Conservation (phyloP, 2,329 filamentous ascomycete genomes). For the Seiridium cupressi region DNA sequence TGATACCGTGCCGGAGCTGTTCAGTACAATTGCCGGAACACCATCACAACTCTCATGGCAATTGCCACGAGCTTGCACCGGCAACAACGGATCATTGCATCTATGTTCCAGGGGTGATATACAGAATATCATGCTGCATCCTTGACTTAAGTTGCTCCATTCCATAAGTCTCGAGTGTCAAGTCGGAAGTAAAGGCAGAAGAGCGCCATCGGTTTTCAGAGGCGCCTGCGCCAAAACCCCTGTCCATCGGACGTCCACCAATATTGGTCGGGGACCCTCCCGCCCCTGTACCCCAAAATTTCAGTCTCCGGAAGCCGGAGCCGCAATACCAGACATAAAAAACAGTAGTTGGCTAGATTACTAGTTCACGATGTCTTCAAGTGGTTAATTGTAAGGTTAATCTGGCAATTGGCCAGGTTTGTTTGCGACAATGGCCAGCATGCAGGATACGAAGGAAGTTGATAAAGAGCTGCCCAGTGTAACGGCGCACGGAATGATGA, state of each 20-base stretch:
- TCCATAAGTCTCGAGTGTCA: no score
- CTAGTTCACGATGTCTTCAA: background rate
- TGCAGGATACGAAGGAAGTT: background rate
- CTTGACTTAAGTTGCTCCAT: no score
- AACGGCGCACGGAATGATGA: background rate
- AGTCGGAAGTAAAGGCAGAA: no score
- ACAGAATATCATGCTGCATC: no score
- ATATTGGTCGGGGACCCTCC: no score
- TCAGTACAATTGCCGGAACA: background rate
- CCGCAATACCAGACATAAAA: background rate
- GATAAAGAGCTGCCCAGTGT: background rate
- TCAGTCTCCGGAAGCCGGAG: constrained; percentile 1
- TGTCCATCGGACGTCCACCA: no score
- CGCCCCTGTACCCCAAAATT: background rate
- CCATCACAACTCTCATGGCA: background rate
- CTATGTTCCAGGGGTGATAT: background rate
- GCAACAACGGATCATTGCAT: background rate
- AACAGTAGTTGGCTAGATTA: background rate
- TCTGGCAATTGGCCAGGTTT: background rate
- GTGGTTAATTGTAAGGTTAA: no score
- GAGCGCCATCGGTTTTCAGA: no score
- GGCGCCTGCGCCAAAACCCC: no score
- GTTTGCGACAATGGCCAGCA: background rate
- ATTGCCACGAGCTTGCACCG: background rate
- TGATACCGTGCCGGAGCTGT: background rate